phyloP scores from a whole-genome alignment of 139 green algal genomes.

The Chlorella sp. region DNA sequence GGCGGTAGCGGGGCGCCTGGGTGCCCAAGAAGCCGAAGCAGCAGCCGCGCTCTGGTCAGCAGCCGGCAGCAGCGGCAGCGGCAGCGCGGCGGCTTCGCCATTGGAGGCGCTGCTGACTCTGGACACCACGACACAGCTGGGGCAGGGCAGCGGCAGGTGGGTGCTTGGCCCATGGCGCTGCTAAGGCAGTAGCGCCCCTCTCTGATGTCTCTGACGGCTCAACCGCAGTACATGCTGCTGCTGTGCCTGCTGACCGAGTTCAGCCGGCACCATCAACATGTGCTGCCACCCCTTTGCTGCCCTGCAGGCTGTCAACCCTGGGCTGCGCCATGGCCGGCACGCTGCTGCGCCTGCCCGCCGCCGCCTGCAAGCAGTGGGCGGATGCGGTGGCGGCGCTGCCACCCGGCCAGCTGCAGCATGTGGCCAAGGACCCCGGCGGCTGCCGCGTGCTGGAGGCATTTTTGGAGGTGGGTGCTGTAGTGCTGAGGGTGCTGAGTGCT shows the following conservation, averaged over 20 bases:
- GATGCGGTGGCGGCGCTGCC: slow-evolving; percentile 53
- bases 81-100: background rate
- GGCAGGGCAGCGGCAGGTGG: slow-evolving; percentile 4
- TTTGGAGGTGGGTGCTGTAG: slow-evolving; percentile 39
- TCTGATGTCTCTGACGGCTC: no score
- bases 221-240: no score
- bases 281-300: no score
- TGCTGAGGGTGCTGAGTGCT: no score
- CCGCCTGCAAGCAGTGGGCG: slow-evolving; percentile 58
- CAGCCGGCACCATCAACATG: no score
- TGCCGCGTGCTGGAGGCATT: slow-evolving; percentile 74
- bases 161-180: background rate
- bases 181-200: no score
- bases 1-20: slow-evolving; percentile 47
- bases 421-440: slow-evolving; percentile 63
- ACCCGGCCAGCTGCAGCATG: slow-evolving; percentile 25
- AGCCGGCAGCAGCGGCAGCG: background rate
- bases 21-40: slow-evolving; percentile 15
- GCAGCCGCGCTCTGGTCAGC: slow-evolving; percentile 42
- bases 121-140: slow-evolving; percentile 36
- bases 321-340: slow-evolving; percentile 65
- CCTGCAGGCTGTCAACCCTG: slow-evolving; percentile 66
- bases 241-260: no score
- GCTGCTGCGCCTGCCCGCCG: slow-evolving; percentile 49
- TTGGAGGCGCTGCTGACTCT: slow-evolving; percentile 49